A percentile compares a stretch with the other conserved stretches of the same genome.
These are phyloP conservation scores for Lagenaria siceraria DNA, from an alignment of 306 rosid genomes.

Conservation along the genomic window DNA sequence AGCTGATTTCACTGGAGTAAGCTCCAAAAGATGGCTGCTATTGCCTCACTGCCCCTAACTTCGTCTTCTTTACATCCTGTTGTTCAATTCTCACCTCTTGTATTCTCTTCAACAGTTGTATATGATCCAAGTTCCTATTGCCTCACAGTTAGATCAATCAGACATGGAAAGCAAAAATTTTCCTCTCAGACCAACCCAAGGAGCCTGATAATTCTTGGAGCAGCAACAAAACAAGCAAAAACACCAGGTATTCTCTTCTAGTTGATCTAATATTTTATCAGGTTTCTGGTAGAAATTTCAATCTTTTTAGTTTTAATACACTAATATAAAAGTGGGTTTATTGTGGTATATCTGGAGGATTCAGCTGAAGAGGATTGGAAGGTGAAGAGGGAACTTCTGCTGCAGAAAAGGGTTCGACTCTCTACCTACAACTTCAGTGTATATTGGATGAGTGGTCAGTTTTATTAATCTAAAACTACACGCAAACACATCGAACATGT, in stretches of 20 bases:
- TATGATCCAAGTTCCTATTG: constrained; percentile 25
- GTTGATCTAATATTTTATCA: background rate
- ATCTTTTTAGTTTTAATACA: background rate
- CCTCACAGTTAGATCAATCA: constrained; percentile 24
- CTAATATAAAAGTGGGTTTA: background rate
- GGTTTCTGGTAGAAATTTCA: background rate
- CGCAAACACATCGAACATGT: background rate
- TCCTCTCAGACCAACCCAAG: constrained; percentile 21
- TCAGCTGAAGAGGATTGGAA: constrained; percentile 99
- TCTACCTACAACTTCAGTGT: background rate
- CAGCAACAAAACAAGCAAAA: constrained; percentile 79
- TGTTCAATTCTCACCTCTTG: constrained; percentile 17
- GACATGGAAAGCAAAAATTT: constrained; percentile 21
- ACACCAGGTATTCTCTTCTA: constrained; percentile 53
- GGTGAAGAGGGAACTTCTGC: constrained; percentile 55
- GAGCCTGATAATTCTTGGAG: constrained; percentile 41
- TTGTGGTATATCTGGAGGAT: constrained; percentile 24
- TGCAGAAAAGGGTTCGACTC: constrained; percentile 54
- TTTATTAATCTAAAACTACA: background rate
- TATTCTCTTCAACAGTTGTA: constrained; percentile 30
- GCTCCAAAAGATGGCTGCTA: constrained; percentile 38
- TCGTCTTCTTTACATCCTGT: constrained; percentile 34
- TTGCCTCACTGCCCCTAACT: constrained; percentile 38
- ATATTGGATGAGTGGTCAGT: background rate
- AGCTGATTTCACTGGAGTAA: constrained; percentile 12